Evolutionary conservation across 1,284 basidiomycete species (phyloP).

Genomic region (Leucoagaricus sp.): DNA sequence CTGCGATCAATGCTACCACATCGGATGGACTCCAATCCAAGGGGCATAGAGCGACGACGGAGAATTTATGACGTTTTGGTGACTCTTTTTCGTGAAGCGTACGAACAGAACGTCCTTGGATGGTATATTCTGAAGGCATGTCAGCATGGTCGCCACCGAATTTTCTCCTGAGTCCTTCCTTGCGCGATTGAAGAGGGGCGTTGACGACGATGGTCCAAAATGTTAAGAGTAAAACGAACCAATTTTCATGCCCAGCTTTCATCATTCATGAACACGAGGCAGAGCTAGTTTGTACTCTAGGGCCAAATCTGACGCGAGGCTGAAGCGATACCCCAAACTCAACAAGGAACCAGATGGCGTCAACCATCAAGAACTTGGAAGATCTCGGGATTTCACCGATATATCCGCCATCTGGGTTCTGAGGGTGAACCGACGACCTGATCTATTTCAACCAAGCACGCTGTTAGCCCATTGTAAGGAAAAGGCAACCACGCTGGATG

Average conservation of each 20-base stretch:
- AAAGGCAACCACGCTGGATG: neutral
- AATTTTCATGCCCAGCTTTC: neutral
- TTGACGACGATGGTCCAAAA: neutral
- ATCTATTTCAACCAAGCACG: neutral
- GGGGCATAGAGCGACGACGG: neutral
- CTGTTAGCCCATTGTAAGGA: neutral
- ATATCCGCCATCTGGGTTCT: neutral
- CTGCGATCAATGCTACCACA: neutral
- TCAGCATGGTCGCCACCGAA: constrained; percentile 7
- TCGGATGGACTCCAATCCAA: neutral
- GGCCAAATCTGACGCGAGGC: neutral
- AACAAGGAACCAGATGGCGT: neutral
- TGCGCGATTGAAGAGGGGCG: neutral
- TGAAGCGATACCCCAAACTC: neutral
- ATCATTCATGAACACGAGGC: neutral
- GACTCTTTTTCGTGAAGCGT: neutral
- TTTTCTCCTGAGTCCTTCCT: constrained; percentile 16
- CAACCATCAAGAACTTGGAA: neutral
- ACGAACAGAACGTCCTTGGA: neutral
- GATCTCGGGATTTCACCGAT: constrained; percentile 4
- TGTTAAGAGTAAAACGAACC: neutral
- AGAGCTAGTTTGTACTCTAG: neutral
- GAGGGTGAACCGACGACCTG: neutral
- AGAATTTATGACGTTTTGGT: constrained; percentile 14
- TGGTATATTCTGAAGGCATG: neutral